A percentile compares a stretch with the other conserved stretches of the same genome.
phyloP scores from a whole-genome alignment of 768 basidiomycete species.

The Boletus vermiculosoides region DNA sequence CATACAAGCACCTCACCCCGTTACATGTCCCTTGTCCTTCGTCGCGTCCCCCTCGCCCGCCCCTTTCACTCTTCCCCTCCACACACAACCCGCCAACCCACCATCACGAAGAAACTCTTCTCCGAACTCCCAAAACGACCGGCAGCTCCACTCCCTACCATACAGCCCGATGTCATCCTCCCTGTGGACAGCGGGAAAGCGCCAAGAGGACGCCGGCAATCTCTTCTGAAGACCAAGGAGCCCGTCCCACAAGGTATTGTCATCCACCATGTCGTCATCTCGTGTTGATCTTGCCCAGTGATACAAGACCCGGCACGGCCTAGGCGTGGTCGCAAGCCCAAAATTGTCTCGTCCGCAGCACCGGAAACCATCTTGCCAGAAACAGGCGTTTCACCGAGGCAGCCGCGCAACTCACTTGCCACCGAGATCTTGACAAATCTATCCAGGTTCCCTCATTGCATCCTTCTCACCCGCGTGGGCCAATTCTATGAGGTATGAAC shows the following conservation, averaged over 20 bases:
- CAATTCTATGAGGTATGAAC: constrained; percentile 87
- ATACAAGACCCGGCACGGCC: constrained; percentile 1
- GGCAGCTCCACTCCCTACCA: neutral
- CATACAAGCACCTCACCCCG: constrained; percentile 13
- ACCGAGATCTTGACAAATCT: constrained; percentile 70
- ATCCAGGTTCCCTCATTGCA: constrained; percentile 77
- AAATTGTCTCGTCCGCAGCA: neutral
- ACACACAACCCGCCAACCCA: constrained; percentile 1
- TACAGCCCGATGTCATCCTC: neutral
- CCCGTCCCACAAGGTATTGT: constrained; percentile 7
- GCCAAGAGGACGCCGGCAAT: neutral
- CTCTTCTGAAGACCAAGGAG: neutral
- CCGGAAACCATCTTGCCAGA: neutral
- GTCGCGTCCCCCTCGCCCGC: constrained; percentile 11
- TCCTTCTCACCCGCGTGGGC: constrained; percentile 88
- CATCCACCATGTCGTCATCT: neutral
- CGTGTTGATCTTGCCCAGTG: neutral
- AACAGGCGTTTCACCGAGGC: constrained; percentile 10
- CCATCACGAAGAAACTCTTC: constrained; percentile 49
- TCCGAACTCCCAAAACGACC: constrained; percentile 55
- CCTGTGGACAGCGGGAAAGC: neutral
- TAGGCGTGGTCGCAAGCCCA: constrained; percentile 22
- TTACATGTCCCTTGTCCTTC: constrained; percentile 13
- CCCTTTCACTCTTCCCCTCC: constrained; percentile 9
- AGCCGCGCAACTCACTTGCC: constrained; percentile 55